A percentile compares a stretch with the other conserved stretches of the same genome.
phyloP scores from a whole-genome alignment of 2,329 filamentous ascomycete genomes.

The Penicillium sp. region DNA sequence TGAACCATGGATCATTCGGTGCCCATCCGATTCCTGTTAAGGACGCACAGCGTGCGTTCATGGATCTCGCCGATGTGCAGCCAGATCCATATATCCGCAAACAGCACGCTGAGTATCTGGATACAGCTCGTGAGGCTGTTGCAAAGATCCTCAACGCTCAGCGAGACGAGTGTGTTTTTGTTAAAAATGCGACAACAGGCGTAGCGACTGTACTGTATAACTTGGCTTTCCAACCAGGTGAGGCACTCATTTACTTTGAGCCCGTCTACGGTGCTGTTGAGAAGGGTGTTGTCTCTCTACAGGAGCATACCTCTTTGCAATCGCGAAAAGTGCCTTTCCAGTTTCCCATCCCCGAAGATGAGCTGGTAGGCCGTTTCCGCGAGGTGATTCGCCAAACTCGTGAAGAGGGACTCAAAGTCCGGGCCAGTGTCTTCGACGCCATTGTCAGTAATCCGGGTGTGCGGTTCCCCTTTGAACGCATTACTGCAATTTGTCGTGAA shows the following conservation, averaged over 20 bases:
- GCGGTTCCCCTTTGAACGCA: slow-evolving; percentile 64
- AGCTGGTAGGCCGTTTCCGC: slow-evolving; percentile 55
- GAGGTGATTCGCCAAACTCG: slow-evolving; percentile 48
- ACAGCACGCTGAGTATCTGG: slow-evolving; percentile 54
- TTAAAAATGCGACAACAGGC: slow-evolving; percentile 66
- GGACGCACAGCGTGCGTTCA: slow-evolving; percentile 53
- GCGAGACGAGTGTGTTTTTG: slow-evolving; percentile 60
- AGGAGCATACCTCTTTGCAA: slow-evolving; percentile 54
- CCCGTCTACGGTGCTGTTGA: slow-evolving; percentile 72
- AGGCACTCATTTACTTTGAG: slow-evolving; percentile 66
- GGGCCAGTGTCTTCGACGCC: slow-evolving; percentile 67
- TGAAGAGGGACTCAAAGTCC: slow-evolving; percentile 53
- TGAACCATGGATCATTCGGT: slow-evolving; percentile 82
- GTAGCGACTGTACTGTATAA: slow-evolving; percentile 70
- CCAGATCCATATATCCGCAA: slow-evolving; percentile 73
- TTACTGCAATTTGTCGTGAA: slow-evolving; percentile 57
- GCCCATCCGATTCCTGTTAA: slow-evolving; percentile 59
- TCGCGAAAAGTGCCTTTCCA: slow-evolving; percentile 50
- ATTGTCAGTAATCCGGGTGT: slow-evolving; percentile 72
- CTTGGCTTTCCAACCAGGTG: slow-evolving; percentile 57
- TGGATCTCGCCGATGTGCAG: slow-evolving; percentile 56
- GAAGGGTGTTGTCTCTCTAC: slow-evolving; percentile 61
- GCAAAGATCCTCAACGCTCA: slow-evolving; percentile 60
- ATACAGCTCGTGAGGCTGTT: slow-evolving; percentile 55
- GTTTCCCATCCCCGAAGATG: slow-evolving; percentile 63